A percentile compares a stretch with the other conserved stretches of the same genome.
These are phyloP conservation scores for Dunaliella sp. DNA, from an alignment of 139 green algal genomes.

Conservation along the genomic window DNA sequence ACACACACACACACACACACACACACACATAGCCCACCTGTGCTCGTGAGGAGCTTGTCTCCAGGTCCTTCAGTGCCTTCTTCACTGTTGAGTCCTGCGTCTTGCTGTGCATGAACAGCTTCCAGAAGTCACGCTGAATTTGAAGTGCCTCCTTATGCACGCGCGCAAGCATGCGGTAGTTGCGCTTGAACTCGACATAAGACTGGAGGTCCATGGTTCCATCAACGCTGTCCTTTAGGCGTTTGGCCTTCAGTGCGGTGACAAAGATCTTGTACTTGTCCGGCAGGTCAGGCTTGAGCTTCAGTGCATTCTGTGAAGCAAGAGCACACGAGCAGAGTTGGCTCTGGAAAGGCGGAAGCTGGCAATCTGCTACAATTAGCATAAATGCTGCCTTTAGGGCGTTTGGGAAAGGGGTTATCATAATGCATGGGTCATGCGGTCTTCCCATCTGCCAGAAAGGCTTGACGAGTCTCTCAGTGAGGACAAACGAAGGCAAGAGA, in stretches of 20 bases:
- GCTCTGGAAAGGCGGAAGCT: too few species aligned
- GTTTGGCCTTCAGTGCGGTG: constrained; percentile 21
- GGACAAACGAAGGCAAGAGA: too few species aligned
- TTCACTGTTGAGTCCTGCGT: constrained; percentile 12
- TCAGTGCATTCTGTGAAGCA: constrained; percentile 22
- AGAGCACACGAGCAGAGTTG: too few species aligned
- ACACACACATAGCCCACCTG: background rate
- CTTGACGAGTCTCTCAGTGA: too few species aligned
- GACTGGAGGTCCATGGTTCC: constrained; percentile 33
- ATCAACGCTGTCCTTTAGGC: constrained; percentile 30
- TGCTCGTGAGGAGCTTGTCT: constrained; percentile 14
- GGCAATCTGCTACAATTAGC: too few species aligned
- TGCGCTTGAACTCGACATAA: constrained; percentile 36
- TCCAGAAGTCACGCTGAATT: constrained; percentile 22
- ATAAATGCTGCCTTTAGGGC: too few species aligned
- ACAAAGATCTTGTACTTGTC: constrained; percentile 18
- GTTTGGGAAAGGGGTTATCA: too few species aligned
- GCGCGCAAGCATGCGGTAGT: constrained; percentile 26
- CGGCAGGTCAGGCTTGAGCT: background rate
- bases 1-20: constrained; percentile 15
- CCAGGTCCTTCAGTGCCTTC: constrained; percentile 9
- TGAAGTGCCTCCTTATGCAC: constrained; percentile 26
- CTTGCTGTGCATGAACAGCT: constrained; percentile 7
- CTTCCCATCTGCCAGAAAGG: too few species aligned
- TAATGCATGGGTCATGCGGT: too few species aligned